phyloP scores from a whole-genome alignment of 192 early-diverging fungal species.

The Backusella morwellensis region DNA sequence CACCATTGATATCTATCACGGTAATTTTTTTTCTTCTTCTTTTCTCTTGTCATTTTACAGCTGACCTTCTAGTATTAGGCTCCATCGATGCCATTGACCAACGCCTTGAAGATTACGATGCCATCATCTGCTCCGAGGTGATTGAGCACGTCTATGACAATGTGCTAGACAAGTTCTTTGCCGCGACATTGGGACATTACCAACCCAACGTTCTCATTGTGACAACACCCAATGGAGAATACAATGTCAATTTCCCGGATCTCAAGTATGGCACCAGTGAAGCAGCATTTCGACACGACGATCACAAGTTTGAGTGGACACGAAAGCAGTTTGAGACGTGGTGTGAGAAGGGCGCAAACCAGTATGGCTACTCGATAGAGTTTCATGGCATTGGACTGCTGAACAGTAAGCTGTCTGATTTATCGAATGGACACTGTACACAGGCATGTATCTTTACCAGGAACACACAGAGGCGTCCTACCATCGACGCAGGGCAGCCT shows the following conservation, averaged over 20 bases:
- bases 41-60: background rate
- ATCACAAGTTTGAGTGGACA: slow-evolving; percentile 98
- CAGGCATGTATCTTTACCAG: slow-evolving; percentile 71
- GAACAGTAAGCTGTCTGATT: slow-evolving; percentile 37
- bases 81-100: slow-evolving; percentile 49
- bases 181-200: slow-evolving; percentile 62
- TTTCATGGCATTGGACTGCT: slow-evolving; percentile 65
- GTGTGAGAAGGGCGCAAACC: slow-evolving; percentile 49
- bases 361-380: slow-evolving; percentile 64
- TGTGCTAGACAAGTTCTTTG: slow-evolving; percentile 57
- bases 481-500: background rate
- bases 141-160: slow-evolving; percentile 71
- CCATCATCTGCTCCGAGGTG: slow-evolving; percentile 80
- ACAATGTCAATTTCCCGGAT: slow-evolving; percentile 82
- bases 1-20: slow-evolving; percentile 63
- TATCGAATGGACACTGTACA: slow-evolving; percentile 59
- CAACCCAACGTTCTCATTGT: slow-evolving; percentile 68
- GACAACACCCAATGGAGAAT: slow-evolving; percentile 88
- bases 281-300: slow-evolving; percentile 68
- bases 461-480: background rate
- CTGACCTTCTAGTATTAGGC: slow-evolving; percentile 30
- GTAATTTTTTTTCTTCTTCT: slow-evolving; percentile 34
- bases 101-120: slow-evolving; percentile 61
- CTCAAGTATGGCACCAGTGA: slow-evolving; percentile 70
- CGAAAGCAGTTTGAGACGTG: slow-evolving; percentile 77